Evolutionary conservation across 1,139 yeast species (phyloP), one percentile per base, ranked within the genome.

Genomic region (Candida tetrigidarum): DNA sequence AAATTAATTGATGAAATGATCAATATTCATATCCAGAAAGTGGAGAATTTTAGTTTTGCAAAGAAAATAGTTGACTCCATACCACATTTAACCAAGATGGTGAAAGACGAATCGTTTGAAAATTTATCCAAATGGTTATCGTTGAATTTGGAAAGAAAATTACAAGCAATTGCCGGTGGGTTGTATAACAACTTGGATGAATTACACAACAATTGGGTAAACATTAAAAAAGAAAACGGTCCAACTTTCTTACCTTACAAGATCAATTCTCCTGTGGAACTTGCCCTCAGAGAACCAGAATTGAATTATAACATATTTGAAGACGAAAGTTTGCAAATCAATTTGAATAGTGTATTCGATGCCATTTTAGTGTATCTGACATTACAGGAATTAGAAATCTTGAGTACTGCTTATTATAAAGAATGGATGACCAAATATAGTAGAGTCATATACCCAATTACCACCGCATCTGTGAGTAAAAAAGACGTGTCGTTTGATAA

Each of bases 231-330:
- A 50, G 69, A 52, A 63, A 76, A 47, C 46, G 40, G 40, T 3
- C 45, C 57, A 3, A 59, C 78, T 15, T 74, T 87, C 46, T 64
- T 72, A 10, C 74, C 79, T 15, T 91, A 81, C 60, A 84, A 85
- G 56, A 79, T 92, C 51, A 91, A 91, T 60, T 87, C 97, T 0
- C 90, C 96, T 0, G 89, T 91, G 6, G 98, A 92, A 62, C 64
- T 83, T 11, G 81, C 91, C 4, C 72, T 86, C 62, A 71, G 96
- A 54, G 84, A 81, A 47, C 76, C 85, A 0, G 65, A 69, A 18
- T 56, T 68, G 28, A 64, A 70, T 48, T 71, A 77, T 48, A 72
- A 78, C 50, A 69, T 83, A 0, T 65, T 81, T 35, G 62, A 71
- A 5, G 81, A 79, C 47, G 64, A 67, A 8, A 62, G 64, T 10